A percentile compares a stretch with the other conserved stretches of the same genome.
Conservation (phyloP, 1,139 yeast genomes). For the Hemisphaericaspora subhashii region DNA sequence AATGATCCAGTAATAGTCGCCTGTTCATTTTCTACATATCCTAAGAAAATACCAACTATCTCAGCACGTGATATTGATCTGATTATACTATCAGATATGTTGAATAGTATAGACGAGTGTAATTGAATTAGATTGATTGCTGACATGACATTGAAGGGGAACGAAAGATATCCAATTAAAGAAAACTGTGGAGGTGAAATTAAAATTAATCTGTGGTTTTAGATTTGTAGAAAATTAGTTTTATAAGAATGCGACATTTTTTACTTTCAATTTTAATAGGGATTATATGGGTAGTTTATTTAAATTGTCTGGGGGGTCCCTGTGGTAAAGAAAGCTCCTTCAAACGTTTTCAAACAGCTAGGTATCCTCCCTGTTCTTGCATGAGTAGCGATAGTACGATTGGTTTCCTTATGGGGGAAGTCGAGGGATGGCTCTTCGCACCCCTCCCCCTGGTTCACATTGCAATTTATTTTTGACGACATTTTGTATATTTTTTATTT, state of each 20-base stretch:
- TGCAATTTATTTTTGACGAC: not conserved
- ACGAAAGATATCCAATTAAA: not conserved
- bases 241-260: not conserved
- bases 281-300: too few species aligned
- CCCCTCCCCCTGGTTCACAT: not conserved
- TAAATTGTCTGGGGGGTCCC: too few species aligned
- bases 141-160: slow-evolving; percentile 2
- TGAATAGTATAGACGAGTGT: slow-evolving; percentile 31
- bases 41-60: slow-evolving; percentile 30
- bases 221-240: too few species aligned
- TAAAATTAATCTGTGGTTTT: not conserved
- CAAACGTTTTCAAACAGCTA: too few species aligned
- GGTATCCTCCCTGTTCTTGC: too few species aligned
- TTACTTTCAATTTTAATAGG: too few species aligned
- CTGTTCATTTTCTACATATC: slow-evolving; percentile 16
- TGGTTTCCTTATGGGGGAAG: too few species aligned
- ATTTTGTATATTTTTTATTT: too few species aligned
- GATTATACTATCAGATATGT: slow-evolving; percentile 26
- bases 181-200: slow-evolving; percentile 1
- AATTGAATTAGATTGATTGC: slow-evolving; percentile 18
- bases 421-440: not conserved
- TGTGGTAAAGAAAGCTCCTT: too few species aligned
- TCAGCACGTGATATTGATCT: slow-evolving; percentile 16
- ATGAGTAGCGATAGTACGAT: too few species aligned
- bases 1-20: slow-evolving; percentile 22